Percentiles rank a stretch among this genome's conserved stretches.
Conservation (phyloP, 2,329 filamentous ascomycete species). For the Orbilia quercus region DNA sequence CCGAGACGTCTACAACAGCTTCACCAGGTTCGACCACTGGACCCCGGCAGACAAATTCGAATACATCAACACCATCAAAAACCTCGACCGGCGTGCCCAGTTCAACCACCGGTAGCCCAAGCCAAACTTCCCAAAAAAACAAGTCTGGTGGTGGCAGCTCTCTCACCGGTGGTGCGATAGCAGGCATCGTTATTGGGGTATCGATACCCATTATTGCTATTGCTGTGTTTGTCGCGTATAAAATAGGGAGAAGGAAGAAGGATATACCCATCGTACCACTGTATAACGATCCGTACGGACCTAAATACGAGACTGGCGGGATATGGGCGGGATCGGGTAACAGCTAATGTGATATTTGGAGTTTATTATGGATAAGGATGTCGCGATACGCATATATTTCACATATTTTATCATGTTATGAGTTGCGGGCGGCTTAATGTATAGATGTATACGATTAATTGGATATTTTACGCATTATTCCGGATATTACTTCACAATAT, state of each 20-base stretch:
- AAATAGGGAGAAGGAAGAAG: conserved; percentile 15
- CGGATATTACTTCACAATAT: not conserved
- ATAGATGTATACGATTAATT: not conserved
- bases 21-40: conserved; percentile 36
- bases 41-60: conserved; percentile 15
- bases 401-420: not conserved
- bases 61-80: not conserved
- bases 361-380: not conserved
- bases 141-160: not conserved
- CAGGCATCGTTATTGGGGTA: conserved; percentile 42
- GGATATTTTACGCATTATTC: not conserved
- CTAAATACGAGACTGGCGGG: conserved; percentile 18
- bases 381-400: not conserved
- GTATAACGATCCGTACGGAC: conserved; percentile 39
- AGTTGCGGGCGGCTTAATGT: no score
- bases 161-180: conserved; percentile 41
- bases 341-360: not conserved
- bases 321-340: not conserved
- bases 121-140: not conserved
- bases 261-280: conserved; percentile 41
- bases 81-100: not conserved
- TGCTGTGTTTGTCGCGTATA: conserved; percentile 40
- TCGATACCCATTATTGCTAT: conserved; percentile 32
- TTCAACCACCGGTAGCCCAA: conserved; percentile 1
- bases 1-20: not conserved